Percentiles rank a stretch among this genome's conserved stretches.
These are phyloP conservation scores for Cryptococcus amylolentus DNA, from an alignment of 1,284 basidiomycete genomes.

Conservation along the genomic window DNA sequence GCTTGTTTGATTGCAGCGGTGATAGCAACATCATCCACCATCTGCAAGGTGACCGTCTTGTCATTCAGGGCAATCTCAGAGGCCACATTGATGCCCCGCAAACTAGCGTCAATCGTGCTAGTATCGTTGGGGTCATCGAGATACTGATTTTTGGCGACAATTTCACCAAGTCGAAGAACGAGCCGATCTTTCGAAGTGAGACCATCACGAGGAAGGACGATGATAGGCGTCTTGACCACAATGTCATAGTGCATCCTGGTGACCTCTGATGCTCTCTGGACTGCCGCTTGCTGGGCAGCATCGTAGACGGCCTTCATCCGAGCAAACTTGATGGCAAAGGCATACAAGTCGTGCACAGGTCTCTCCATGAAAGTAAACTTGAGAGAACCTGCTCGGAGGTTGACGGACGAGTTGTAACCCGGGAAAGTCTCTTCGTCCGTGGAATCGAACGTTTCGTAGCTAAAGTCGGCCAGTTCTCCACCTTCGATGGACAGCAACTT, in stretches of 20 bases:
- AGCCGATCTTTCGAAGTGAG: constrained; percentile 65
- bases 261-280: constrained; percentile 83
- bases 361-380: constrained; percentile 85
- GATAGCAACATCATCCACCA: constrained; percentile 89
- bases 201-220: constrained; percentile 79
- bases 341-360: constrained; percentile 78
- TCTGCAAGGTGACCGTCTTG: constrained; percentile 62
- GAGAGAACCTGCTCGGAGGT: constrained; percentile 84
- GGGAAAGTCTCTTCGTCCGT: constrained; percentile 60
- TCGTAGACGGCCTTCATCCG: constrained; percentile 92
- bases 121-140: constrained; percentile 54
- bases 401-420: constrained; percentile 82
- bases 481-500: constrained; percentile 92
- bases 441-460: constrained; percentile 85
- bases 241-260: constrained; percentile 85
- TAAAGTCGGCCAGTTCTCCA: constrained; percentile 90
- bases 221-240: constrained; percentile 85
- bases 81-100: constrained; percentile 79
- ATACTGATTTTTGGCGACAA: constrained; percentile 77
- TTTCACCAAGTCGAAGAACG: constrained; percentile 82
- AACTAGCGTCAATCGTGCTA: constrained; percentile 69
- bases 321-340: constrained; percentile 83
- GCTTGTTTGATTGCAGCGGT: constrained; percentile 65
- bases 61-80: constrained; percentile 62
- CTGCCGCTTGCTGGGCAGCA: constrained; percentile 84